Evolutionary conservation across 495 filamentous ascomycete species (phyloP).

Genomic region (Penicillium turbatum): DNA sequence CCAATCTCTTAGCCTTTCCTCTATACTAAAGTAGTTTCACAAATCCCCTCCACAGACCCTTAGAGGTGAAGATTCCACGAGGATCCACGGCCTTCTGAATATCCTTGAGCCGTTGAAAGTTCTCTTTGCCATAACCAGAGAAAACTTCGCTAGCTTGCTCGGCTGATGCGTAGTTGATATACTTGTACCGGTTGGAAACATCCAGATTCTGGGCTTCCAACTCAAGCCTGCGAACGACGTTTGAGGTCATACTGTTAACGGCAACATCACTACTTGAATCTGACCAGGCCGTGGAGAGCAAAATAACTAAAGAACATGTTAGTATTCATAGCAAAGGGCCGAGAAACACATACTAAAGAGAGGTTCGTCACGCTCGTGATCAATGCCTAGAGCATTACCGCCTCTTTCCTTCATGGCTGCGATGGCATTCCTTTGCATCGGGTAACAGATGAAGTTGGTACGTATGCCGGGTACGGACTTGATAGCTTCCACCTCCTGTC

Average conservation of each 20-base stretch:
- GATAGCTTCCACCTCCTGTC: conserved; percentile 7
- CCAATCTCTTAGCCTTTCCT: too few relatives aligned
- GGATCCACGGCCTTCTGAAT: conserved; percentile 15
- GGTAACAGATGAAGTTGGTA: conserved; percentile 16
- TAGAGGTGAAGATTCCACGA: conserved; percentile 13
- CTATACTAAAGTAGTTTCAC: too few relatives aligned
- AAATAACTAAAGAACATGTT: background rate
- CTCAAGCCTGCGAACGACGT: conserved; percentile 1
- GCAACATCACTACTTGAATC: background rate
- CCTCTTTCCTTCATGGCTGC: conserved; percentile 15
- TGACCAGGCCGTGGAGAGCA: conserved; percentile 10
- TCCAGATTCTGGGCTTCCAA: conserved; percentile 7
- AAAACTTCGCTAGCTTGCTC: conserved; percentile 7
- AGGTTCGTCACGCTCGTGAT: conserved; percentile 14
- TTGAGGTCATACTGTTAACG: conserved; percentile 16
- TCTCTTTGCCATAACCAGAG: conserved; percentile 14
- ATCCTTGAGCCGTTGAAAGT: conserved; percentile 10
- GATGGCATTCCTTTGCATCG: conserved; percentile 11
- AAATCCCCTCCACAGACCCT: conserved; percentile 16
- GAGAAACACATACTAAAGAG: conserved; percentile 19
- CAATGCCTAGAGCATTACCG: conserved; percentile 29
- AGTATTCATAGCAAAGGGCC: too few relatives aligned
- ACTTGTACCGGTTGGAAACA: conserved; percentile 14
- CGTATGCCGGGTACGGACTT: conserved; percentile 7
- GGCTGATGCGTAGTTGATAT: conserved; percentile 18